These are phyloP conservation scores for Plasmodium cynomolgi DNA, from an alignment of 169 alveolate genomes.

Conservation along the genomic window DNA sequence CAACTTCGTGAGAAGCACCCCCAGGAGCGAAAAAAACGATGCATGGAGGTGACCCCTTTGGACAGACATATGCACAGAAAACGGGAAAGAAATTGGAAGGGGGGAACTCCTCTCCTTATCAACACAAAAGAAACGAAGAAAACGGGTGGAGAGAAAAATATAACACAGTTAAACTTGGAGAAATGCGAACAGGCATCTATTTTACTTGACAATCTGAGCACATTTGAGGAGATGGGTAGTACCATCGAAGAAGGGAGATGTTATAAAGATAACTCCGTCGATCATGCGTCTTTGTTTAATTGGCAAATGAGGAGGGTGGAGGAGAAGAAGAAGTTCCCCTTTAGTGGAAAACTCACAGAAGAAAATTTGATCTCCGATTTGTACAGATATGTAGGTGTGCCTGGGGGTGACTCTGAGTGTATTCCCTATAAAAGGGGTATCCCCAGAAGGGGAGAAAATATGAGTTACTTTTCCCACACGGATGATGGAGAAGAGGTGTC, in stretches of 20 bases:
- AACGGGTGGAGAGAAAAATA: neutral
- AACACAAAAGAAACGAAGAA: neutral
- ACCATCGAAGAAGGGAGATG: neutral
- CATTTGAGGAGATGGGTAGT: constrained; percentile 11
- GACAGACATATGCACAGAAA: constrained; percentile 2
- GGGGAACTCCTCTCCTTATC: neutral
- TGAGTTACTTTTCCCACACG: neutral
- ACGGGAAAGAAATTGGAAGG: neutral
- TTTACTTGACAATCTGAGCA: constrained; percentile 37
- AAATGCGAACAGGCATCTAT: constrained; percentile 66
- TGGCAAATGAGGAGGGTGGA: neutral
- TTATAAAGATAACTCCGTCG: neutral
- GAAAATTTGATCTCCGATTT: neutral
- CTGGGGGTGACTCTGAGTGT: neutral
- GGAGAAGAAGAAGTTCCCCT: neutral
- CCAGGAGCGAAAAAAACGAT: neutral
- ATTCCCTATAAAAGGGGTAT: neutral
- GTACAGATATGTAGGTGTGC: neutral
- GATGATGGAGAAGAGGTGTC: neutral
- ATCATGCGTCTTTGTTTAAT: constrained; percentile 4
- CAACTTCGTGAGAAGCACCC: neutral
- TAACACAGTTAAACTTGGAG: constrained; percentile 17
- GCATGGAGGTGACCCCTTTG: neutral
- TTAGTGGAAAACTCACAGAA: neutral
- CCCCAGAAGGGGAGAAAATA: neutral